Evolutionary conservation across 306 rosid genomes (phyloP).

Genomic region (Canavalia ensiformis): DNA sequence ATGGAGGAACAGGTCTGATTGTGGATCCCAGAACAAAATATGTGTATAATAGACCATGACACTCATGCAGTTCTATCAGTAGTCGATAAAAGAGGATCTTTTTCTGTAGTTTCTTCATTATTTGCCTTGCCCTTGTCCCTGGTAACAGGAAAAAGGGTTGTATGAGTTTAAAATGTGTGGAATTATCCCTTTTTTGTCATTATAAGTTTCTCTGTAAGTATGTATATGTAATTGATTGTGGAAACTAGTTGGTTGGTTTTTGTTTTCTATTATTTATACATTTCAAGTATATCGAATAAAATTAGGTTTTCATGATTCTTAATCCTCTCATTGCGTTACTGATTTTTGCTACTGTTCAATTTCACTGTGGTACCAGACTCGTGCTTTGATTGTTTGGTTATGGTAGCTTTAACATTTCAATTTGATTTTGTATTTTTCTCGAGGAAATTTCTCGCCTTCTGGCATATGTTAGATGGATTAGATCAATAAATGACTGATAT

Average conservation of each 20-base stretch:
- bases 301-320: conserved; percentile 19
- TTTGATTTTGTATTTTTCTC: neutral
- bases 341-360: neutral
- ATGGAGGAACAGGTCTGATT: conserved; percentile 90
- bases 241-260: conserved; percentile 40
- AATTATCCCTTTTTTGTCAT: conserved; percentile 37
- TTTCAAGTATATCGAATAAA: conserved; percentile 44
- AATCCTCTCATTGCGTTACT: neutral
- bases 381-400: neutral
- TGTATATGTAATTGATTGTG: conserved; percentile 31
- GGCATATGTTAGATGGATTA: no score
- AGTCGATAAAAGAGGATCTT: conserved; percentile 39
- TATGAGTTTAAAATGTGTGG: conserved; percentile 49
- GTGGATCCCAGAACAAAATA: conserved; percentile 86
- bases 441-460: no score
- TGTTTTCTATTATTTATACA: conserved; percentile 22
- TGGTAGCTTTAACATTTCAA: neutral
- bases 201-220: conserved; percentile 37
- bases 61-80: conserved; percentile 8
- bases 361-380: neutral
- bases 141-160: conserved; percentile 47
- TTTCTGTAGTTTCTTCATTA: conserved; percentile 50
- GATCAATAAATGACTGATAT: no score
- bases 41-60: conserved; percentile 79
- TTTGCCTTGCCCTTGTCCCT: conserved; percentile 34